Percentiles rank a stretch among this genome's conserved stretches.
Evolutionary conservation across 202 grass and related monocot genomes (phyloP).

Genomic region (Hordeum pubiflorum): DNA sequence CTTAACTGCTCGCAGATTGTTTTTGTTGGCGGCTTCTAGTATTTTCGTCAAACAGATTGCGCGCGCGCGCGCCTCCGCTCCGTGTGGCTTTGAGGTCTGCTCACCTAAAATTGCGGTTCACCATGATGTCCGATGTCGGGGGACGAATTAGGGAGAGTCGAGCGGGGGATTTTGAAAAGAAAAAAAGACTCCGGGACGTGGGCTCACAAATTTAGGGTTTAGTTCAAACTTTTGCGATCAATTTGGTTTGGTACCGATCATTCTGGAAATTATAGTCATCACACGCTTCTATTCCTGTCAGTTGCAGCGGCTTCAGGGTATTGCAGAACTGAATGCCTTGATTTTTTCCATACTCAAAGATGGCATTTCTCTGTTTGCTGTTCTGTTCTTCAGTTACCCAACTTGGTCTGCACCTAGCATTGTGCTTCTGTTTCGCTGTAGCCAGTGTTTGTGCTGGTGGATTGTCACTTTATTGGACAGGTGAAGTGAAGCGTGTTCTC

Average conservation of each 20-base stretch:
- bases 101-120: neutral
- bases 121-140: neutral
- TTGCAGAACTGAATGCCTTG: neutral
- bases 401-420: neutral
- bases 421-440: neutral
- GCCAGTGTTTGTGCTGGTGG: neutral
- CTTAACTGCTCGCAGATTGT: neutral
- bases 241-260: neutral
- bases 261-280: neutral
- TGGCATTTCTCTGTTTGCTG: neutral
- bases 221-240: neutral
- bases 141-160: neutral
- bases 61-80: neutral
- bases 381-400: neutral
- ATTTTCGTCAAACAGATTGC: neutral
- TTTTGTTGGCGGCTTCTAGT: neutral
- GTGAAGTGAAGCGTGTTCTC: neutral
- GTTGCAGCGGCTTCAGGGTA: neutral
- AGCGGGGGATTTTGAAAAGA: neutral
- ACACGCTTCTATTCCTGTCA: neutral
- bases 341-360: neutral
- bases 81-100: neutral
- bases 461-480: neutral
- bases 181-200: neutral
- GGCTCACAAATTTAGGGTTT: neutral